Conservation (phyloP, 768 basidiomycete genomes). For the Hericium alpestre region DNA sequence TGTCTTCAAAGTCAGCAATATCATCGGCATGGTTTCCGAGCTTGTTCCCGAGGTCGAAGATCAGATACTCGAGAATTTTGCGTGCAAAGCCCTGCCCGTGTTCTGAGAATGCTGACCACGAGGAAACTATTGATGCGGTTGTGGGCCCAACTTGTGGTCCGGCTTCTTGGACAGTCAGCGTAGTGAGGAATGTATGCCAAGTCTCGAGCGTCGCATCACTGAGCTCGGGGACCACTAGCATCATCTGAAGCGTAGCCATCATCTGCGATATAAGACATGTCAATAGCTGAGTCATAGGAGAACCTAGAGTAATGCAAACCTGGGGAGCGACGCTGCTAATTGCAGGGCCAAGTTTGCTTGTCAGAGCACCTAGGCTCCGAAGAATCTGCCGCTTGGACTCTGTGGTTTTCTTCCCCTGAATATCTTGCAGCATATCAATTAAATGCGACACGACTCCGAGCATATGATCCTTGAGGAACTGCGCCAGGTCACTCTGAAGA, state of each 20-base stretch:
- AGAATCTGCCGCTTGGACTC: slow-evolving; percentile 67
- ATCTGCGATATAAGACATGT: slow-evolving; percentile 40
- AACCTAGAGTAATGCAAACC: slow-evolving; percentile 30
- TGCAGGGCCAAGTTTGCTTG: slow-evolving; percentile 56
- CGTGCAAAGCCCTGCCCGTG: slow-evolving; percentile 43
- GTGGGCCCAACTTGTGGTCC: slow-evolving; percentile 81
- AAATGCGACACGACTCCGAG: slow-evolving; percentile 78
- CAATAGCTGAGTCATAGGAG: background rate
- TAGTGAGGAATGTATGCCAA: slow-evolving; percentile 70
- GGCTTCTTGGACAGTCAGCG: slow-evolving; percentile 56
- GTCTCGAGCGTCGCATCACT: slow-evolving; percentile 68
- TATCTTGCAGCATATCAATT: slow-evolving; percentile 79
- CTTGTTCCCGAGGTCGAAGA: slow-evolving; percentile 48
- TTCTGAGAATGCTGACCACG: slow-evolving; percentile 58
- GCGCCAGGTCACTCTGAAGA: slow-evolving; percentile 31
- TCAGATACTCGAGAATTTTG: slow-evolving; percentile 56
- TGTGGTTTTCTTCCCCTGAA: slow-evolving; percentile 64
- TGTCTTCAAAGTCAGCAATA: slow-evolving; percentile 64
- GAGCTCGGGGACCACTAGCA: slow-evolving; percentile 64
- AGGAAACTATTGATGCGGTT: slow-evolving; percentile 69
- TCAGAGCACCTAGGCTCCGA: slow-evolving; percentile 64
- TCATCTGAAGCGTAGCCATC: slow-evolving; percentile 92
- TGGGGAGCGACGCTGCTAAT: slow-evolving; percentile 79
- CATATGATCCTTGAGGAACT: slow-evolving; percentile 65
- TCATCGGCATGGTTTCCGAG: slow-evolving; percentile 57